A percentile compares a stretch with the other conserved stretches of the same genome.
phyloP scores from a whole-genome alignment of 805 yeast species.

The Hanseniaspora jakobsenii region DNA sequence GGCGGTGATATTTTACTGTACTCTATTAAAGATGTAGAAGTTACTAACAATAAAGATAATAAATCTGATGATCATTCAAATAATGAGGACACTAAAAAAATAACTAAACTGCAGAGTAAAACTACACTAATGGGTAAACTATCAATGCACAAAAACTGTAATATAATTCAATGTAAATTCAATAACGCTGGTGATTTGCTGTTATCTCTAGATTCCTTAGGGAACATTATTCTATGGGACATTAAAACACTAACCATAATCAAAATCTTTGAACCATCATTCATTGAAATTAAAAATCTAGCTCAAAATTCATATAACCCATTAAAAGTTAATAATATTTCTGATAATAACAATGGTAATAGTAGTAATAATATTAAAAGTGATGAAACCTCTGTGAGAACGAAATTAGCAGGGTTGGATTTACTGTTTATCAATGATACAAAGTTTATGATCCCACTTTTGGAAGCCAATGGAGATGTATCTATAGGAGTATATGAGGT shows the following conservation, averaged over 20 bases:
- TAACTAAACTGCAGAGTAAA: not conserved
- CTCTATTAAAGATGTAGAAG: too few relatives aligned
- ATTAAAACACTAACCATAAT: not conserved
- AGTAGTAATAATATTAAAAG: too few relatives aligned
- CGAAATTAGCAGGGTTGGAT: conserved; percentile 6
- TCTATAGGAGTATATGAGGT: too few relatives aligned
- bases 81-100: too few relatives aligned
- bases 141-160: conserved; percentile 5
- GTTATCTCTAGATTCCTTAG: conserved; percentile 1
- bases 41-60: too few relatives aligned
- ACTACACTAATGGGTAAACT: conserved; percentile 9
- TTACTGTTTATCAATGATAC: not conserved
- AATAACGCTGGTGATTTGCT: not conserved
- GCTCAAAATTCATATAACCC: too few relatives aligned
- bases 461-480: too few relatives aligned
- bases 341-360: too few relatives aligned
- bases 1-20: conserved; percentile 5
- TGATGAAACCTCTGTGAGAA: too few relatives aligned
- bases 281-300: too few relatives aligned
- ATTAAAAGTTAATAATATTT: too few relatives aligned
- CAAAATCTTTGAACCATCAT: conserved; percentile 2
- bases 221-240: conserved; percentile 8
- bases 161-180: conserved; percentile 4
- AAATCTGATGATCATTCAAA: too few relatives aligned
- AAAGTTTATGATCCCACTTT: conserved; percentile 7